phyloP scores from a whole-genome alignment of 805 yeast species.

The Nematodospora valgi region DNA sequence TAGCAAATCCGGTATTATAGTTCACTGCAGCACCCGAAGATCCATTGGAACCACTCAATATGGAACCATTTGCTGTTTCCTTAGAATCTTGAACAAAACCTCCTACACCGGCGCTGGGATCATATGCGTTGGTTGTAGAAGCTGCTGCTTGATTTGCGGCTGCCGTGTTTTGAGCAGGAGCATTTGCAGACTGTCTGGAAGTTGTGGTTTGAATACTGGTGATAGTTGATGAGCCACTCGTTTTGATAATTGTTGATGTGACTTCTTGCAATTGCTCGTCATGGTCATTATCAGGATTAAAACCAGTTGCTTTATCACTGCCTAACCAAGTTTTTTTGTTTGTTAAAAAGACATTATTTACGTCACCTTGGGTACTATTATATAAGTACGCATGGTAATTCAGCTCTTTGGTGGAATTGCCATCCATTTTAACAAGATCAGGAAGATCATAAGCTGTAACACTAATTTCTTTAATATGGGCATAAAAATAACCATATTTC shows the following conservation, averaged over 20 bases:
- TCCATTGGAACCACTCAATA: constrained; percentile 9
- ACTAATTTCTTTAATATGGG: constrained; percentile 54
- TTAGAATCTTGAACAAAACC: constrained; percentile 36
- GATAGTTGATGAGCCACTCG: constrained; percentile 17
- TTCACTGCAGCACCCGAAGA: constrained; percentile 10
- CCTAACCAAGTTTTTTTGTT: constrained; percentile 61
- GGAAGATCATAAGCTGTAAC: constrained; percentile 78
- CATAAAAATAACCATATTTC: constrained; percentile 79
- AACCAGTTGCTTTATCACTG: constrained; percentile 61
- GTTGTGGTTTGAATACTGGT: constrained; percentile 16
- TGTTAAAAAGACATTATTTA: constrained; percentile 50
- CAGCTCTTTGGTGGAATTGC: constrained; percentile 49
- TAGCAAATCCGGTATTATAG: constrained; percentile 13
- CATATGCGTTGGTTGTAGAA: constrained; percentile 10
- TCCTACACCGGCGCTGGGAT: constrained; percentile 22
- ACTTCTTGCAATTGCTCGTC: constrained; percentile 8
- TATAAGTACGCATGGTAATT: constrained; percentile 46
- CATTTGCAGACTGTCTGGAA: constrained; percentile 8
- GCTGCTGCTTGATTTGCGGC: constrained; percentile 8
- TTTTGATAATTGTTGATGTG: constrained; percentile 11
- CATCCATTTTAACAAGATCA: constrained; percentile 34
- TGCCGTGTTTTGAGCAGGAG: constrained; percentile 13
- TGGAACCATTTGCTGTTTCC: constrained; percentile 6
- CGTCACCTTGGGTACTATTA: constrained; percentile 42
- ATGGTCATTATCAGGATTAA: constrained; percentile 46